Base-by-base conservation (phyloP, 148 eudicot genomes). In the Pharnaceum exiguum region DNA sequence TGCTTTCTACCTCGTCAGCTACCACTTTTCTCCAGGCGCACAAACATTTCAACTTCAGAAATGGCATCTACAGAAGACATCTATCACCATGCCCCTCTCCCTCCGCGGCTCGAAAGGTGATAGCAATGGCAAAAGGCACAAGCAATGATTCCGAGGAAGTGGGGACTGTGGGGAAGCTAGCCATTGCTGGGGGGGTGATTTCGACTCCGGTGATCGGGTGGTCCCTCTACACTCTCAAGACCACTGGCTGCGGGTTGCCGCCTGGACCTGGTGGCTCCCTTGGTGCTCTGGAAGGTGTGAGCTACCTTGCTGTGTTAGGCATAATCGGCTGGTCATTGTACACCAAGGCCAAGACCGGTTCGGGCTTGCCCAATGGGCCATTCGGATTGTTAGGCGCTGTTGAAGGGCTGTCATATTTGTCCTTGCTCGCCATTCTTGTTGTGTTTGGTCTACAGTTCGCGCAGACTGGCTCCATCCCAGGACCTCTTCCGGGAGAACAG, bases 241-340 rank as follows among this genome's bases (percentile, higher is more conserved):
- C 91, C 2, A 93, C 99, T 0, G 99, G 99, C n/a, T 93, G 99
- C 27, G 99, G 99, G 16, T 86, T 93, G 5, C 99, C 99, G 5
- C 99, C 99, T 0, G 96, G 99, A 1, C 96, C 96, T 0, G 96
- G 89, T 2, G 99, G 99, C 28, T 85, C 99, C 0, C 71, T 93
- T 6, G 99, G 99, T 5, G 96, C 96, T 5, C 75, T 93, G 0
- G 99, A 93, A 57, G 99, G 99, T 4, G 85, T 93, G 3, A 89
- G 99, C 76, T 93, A 88, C 76, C 63, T 93, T 33, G 83, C 45
- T 12, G 89, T 93, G 17, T 67, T 71, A 27, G 99, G 86, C 1
- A 85, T 93, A 51, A 81, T 89, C 26, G 95, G 71, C 4, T 91
- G 98, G 98, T 91, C 98, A 0, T 13, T 83, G 28, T 93, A 88